Evolutionary conservation across 257 asterid genomes (phyloP), one percentile per base, ranked within the genome.

Genomic region (Gentiana macrophylla): DNA sequence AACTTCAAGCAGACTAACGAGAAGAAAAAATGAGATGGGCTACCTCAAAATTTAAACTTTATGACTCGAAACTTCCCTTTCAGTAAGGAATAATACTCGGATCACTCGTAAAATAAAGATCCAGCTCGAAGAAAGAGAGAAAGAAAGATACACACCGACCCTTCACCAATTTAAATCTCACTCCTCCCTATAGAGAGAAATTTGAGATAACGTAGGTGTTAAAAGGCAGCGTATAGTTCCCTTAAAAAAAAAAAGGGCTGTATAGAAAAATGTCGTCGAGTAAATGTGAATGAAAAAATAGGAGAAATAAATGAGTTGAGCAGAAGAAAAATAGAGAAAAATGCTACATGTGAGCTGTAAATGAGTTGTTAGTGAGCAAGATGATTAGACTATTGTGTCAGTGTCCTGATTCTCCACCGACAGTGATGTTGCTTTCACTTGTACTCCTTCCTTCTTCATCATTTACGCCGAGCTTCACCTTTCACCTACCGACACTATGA

Each of bases 331-430:
- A 15, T 15, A 15, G 24, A 15, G 77, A 81, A 79, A 91, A 81
- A 77, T 73, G 71, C 63, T 80, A 83, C 79, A 65, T 62, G 24
- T 53, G 67, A 75, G 82, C 86, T 56, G 67, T 48, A 57, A 3
- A 12, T 50, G 57, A 57, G 57, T 34, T 7, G 49, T 43, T 61
- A 4, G 24, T 33, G 57, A 52, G 50, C n/a, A 49, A 15, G 62
- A 36, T 15, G 52, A 56, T 24, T 32, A 15, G 24, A 15, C 24
- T 15, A 15, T 15, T 15, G 24, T 15, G 24, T 0, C 24, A 15
- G 24, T 15, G 24, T 15, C 24, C 24, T 15, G 24, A 15, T 15
- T 15, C 24, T 15, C 24, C 24, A 15, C 24, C 24, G 24, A 15
- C 24, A 15, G 24, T 15, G 24, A 15, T 15, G 24, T 15, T 15